Evolutionary conservation across 2,329 filamentous ascomycete species (phyloP).

Genomic region (Rhynchosporium agropyri): DNA sequence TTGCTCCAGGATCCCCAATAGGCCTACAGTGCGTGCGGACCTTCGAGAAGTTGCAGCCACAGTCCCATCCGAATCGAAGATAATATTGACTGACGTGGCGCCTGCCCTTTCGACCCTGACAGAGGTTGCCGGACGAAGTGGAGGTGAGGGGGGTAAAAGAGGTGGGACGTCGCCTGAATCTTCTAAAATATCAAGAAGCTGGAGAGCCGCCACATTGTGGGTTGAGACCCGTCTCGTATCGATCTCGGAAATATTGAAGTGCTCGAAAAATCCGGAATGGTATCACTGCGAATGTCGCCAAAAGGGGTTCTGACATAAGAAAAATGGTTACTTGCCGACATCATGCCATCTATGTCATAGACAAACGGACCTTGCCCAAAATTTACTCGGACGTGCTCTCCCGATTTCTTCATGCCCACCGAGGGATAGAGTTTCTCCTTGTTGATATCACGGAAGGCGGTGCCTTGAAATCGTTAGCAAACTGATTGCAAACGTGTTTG

Average conservation of each 20-base stretch:
- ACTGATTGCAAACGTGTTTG: background rate
- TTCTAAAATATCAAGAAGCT: background rate
- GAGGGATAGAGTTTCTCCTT: slow-evolving; percentile 66
- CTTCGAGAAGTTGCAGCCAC: background rate
- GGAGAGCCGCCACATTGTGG: background rate
- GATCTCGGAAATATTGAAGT: background rate
- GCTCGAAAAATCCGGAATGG: background rate
- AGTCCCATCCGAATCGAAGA: background rate
- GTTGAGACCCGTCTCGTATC: background rate
- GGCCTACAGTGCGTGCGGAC: slow-evolving; percentile 1
- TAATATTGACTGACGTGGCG: background rate
- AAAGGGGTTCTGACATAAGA: slow-evolving; percentile 18
- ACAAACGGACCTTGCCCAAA: slow-evolving; percentile 78
- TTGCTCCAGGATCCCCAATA: background rate
- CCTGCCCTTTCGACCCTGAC: background rate
- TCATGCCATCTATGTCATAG: slow-evolving; percentile 87
- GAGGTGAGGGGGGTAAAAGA: background rate
- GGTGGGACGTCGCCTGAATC: slow-evolving; percentile 7
- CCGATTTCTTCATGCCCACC: slow-evolving; percentile 65
- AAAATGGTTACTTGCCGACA: slow-evolving; percentile 60
- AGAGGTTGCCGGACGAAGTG: background rate
- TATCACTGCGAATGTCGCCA: background rate
- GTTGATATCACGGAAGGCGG: slow-evolving; percentile 67
- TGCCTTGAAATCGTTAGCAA: slow-evolving; percentile 52
- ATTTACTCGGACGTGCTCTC: slow-evolving; percentile 64